Evolutionary conservation across 306 rosid genomes (phyloP).

Genomic region (Quercus dentata): DNA sequence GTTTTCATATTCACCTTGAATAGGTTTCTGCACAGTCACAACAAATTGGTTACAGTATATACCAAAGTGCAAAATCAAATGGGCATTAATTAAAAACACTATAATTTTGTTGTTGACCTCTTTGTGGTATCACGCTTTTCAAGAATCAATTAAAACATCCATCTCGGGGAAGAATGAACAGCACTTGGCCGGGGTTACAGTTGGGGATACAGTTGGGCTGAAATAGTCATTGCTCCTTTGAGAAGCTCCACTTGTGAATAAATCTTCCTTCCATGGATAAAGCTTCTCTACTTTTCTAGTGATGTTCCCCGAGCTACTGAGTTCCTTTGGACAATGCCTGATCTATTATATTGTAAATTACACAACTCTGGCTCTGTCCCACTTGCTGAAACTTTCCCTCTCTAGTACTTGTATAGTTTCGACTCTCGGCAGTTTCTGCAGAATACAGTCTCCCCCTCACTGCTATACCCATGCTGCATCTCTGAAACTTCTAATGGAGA

Average conservation of each 20-base stretch:
- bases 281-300: slow-evolving; percentile 75
- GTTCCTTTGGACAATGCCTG: slow-evolving; percentile 61
- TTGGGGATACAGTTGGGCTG: slow-evolving; percentile 88
- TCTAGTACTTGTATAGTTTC: no score
- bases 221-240: slow-evolving; percentile 89
- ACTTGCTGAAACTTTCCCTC: slow-evolving; percentile 56
- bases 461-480: slow-evolving; percentile 30
- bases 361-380: slow-evolving; percentile 96
- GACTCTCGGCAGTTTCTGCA: no score
- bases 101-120: slow-evolving; percentile 28
- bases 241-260: slow-evolving; percentile 84
- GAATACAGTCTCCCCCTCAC: no score
- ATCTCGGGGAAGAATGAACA: slow-evolving; percentile 54
- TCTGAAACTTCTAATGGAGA: slow-evolving; percentile 49
- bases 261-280: slow-evolving; percentile 72
- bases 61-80: slow-evolving; percentile 22
- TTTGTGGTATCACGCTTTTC: background rate
- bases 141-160: slow-evolving; percentile 59
- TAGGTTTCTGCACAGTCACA: no score
- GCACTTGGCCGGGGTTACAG: slow-evolving; percentile 27
- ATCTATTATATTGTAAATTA: slow-evolving; percentile 58
- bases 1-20: no score
- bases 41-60: no score
- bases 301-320: slow-evolving; percentile 50
- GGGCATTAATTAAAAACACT: slow-evolving; percentile 24